These are phyloP conservation scores for Ophiocordyceps camponoti-saundersi DNA, from an alignment of 2,329 filamentous ascomycete species.

Conservation along the genomic window DNA sequence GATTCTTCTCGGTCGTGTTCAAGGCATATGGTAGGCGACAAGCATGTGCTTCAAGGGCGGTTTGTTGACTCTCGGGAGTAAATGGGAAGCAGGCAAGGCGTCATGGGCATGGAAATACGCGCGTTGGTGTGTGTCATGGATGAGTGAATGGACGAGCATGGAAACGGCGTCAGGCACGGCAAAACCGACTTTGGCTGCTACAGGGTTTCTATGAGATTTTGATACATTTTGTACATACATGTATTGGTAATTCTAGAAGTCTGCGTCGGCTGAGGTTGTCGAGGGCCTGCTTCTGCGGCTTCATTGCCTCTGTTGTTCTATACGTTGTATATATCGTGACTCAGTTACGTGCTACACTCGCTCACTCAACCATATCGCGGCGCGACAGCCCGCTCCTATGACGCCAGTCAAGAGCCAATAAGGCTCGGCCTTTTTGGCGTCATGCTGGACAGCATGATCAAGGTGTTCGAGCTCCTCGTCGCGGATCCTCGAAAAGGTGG, in stretches of 20 bases:
- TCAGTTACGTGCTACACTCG: constrained; percentile 29
- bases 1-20: not conserved
- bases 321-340: not conserved
- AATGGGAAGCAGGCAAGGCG: not conserved
- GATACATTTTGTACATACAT: not conserved
- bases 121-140: not conserved
- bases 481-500: constrained; percentile 63
- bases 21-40: not conserved
- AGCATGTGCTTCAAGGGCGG: too few relatives aligned
- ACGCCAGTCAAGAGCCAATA: constrained; percentile 78
- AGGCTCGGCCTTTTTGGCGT: constrained; percentile 76
- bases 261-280: not conserved
- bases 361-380: constrained; percentile 86
- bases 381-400: constrained; percentile 77
- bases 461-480: constrained; percentile 96
- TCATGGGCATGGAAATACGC: not conserved
- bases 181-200: not conserved
- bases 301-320: not conserved
- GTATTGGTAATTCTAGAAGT: not conserved
- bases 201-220: not conserved
- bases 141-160: not conserved
- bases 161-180: not conserved
- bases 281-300: not conserved
- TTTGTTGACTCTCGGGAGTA: not conserved
- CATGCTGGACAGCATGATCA: constrained; percentile 86